These are phyloP conservation scores for Arthrobotrys conoides DNA, from an alignment of 2,329 filamentous ascomycete species.

Conservation along the genomic window DNA sequence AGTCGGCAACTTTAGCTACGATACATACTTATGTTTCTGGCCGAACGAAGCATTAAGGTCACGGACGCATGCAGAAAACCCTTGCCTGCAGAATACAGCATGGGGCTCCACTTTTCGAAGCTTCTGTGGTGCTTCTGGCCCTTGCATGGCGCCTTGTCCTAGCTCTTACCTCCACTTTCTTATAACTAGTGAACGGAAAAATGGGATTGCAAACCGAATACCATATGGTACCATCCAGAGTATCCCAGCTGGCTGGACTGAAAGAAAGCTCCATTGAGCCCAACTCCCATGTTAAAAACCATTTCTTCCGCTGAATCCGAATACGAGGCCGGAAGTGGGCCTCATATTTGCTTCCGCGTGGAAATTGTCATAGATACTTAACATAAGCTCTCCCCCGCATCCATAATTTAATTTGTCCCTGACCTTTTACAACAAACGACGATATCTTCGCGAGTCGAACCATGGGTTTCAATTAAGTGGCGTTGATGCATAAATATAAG, in stretches of 20 bases:
- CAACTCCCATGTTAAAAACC: constrained; percentile 3
- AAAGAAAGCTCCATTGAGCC: background rate
- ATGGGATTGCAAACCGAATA: constrained; percentile 42
- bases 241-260: background rate
- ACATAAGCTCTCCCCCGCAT: constrained; percentile 9
- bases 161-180: constrained; percentile 9
- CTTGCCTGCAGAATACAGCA: background rate
- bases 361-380: background rate
- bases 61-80: background rate
- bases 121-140: constrained; percentile 19
- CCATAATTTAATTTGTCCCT: background rate
- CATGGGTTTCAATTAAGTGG: background rate
- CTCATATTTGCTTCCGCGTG: background rate
- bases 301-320: constrained; percentile 21
- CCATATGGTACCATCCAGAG: constrained; percentile 13
- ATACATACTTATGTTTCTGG: too few species aligned
- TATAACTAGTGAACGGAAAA: constrained; percentile 40
- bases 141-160: constrained; percentile 18
- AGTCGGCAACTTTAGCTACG: too few species aligned
- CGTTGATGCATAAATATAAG: background rate
- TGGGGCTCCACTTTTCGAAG: constrained; percentile 25
- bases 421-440: background rate
- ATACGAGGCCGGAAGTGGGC: constrained; percentile 33
- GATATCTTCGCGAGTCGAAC: constrained; percentile 7
- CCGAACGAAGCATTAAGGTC: constrained; percentile 2